Evolutionary conservation across 2,329 filamentous ascomycete genomes (phyloP).

Genomic region (Colletotrichum abscissum): DNA sequence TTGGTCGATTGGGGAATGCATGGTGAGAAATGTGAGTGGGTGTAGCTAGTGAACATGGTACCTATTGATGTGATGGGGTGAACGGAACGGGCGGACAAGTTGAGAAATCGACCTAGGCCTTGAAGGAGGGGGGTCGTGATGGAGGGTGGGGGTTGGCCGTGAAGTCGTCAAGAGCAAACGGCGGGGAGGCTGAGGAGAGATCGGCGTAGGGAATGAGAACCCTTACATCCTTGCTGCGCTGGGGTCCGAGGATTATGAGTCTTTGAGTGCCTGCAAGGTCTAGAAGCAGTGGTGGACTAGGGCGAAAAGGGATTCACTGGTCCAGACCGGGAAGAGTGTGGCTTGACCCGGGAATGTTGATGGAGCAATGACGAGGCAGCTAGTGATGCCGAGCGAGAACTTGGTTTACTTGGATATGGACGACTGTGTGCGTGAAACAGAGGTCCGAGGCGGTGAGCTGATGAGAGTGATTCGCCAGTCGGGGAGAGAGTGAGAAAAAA

Average conservation of each 20-base stretch:
- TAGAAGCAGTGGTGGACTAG: constrained; percentile 8
- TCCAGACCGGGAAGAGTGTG: constrained; percentile 11
- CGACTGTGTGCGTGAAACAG: neutral
- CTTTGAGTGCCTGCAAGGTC: constrained; percentile 1
- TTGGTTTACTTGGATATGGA: neutral
- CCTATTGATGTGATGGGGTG: constrained; percentile 7
- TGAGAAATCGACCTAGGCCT: constrained; percentile 11
- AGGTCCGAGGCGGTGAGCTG: constrained; percentile 16
- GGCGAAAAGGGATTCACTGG: constrained; percentile 17
- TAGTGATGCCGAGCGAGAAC: constrained; percentile 11
- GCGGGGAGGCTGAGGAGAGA: constrained; percentile 25
- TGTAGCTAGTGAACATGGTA: constrained; percentile 2
- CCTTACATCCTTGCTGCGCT: constrained; percentile 10
- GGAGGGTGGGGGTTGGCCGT: constrained; percentile 27
- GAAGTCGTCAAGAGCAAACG: constrained; percentile 21
- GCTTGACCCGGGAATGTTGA: constrained; percentile 25
- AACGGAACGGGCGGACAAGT: constrained; percentile 11
- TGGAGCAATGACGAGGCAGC: neutral
- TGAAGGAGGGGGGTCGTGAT: constrained; percentile 7
- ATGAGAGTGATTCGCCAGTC: neutral
- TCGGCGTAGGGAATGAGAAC: constrained; percentile 24
- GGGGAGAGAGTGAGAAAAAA: neutral
- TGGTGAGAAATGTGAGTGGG: constrained; percentile 6
- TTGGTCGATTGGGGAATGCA: neutral
- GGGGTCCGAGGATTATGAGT: neutral